Evolutionary conservation across 805 yeast genomes (phyloP).

Genomic region (Starmerella bombicola): DNA sequence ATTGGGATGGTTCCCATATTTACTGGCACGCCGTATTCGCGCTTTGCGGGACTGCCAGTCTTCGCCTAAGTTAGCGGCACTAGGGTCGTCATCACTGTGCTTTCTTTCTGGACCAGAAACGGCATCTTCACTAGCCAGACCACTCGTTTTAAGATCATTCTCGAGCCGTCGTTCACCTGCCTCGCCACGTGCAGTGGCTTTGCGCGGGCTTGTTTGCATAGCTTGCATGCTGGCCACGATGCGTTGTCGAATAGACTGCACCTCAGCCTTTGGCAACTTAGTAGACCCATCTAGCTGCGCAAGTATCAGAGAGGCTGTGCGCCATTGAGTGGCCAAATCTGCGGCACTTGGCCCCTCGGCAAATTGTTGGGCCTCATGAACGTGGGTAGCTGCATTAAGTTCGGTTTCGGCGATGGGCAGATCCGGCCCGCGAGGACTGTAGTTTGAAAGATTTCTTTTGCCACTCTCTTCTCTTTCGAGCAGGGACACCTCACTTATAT

Average conservation of each 20-base stretch:
- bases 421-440: neutral
- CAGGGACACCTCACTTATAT: constrained; percentile 17
- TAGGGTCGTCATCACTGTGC: constrained; percentile 30
- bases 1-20: constrained; percentile 72
- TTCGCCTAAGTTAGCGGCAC: constrained; percentile 63
- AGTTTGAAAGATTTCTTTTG: neutral
- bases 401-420: constrained; percentile 16
- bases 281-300: constrained; percentile 64
- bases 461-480: constrained; percentile 17
- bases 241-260: constrained; percentile 52
- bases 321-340: constrained; percentile 77
- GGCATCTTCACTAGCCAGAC: constrained; percentile 33
- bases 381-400: constrained; percentile 16
- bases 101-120: constrained; percentile 51
- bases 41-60: constrained; percentile 81
- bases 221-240: constrained; percentile 64
- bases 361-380: constrained; percentile 14
- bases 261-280: constrained; percentile 42
- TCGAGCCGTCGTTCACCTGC: constrained; percentile 88
- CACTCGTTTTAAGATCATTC: constrained; percentile 80
- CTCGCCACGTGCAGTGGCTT: constrained; percentile 43
- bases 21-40: constrained; percentile 64
- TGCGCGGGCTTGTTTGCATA: constrained; percentile 49
- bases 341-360: constrained; percentile 30
- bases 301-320: constrained; percentile 91